Percentiles rank a stretch among this genome's conserved stretches.
phyloP scores from a whole-genome alignment of 2,329 filamentous ascomycete genomes.

The Apiospora pterosperma region DNA sequence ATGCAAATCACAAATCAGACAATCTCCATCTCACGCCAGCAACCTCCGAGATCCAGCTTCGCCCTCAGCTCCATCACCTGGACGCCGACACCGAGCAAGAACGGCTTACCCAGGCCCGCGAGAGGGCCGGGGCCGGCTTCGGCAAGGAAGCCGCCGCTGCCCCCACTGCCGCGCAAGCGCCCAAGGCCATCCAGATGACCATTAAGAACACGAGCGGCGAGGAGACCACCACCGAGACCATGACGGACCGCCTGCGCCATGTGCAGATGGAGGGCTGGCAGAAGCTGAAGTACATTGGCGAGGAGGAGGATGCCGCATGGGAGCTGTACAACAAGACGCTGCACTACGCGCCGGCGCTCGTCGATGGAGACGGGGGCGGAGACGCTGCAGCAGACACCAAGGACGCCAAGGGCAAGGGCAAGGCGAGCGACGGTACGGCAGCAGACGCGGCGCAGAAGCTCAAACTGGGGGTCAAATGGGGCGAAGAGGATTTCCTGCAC shows the following conservation, averaged over 20 bases:
- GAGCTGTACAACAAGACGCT: slow-evolving; percentile 71
- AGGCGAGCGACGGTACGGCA: slow-evolving; percentile 10
- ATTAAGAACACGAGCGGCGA: slow-evolving; percentile 73
- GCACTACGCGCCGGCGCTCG: slow-evolving; percentile 41
- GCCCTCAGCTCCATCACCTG: slow-evolving; percentile 88
- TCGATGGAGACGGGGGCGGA: slow-evolving; percentile 3
- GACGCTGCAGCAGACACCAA: not conserved
- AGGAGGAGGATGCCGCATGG: slow-evolving; percentile 75
- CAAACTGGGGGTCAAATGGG: slow-evolving; percentile 23
- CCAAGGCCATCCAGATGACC: slow-evolving; percentile 75
- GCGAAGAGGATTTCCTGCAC: slow-evolving; percentile 26
- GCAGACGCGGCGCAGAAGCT: slow-evolving; percentile 10
- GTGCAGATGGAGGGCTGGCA: slow-evolving; percentile 85
- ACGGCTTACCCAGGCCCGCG: slow-evolving; percentile 39
- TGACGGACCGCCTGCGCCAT: slow-evolving; percentile 68
- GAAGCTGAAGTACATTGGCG: slow-evolving; percentile 74
- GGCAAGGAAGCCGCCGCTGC: slow-evolving; percentile 24
- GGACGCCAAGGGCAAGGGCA: slow-evolving; percentile 19
- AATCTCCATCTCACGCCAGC: slow-evolving; percentile 85
- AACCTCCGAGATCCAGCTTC: slow-evolving; percentile 79
- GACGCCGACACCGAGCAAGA: slow-evolving; percentile 78
- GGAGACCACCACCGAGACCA: slow-evolving; percentile 42
- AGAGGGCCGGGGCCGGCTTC: slow-evolving; percentile 24
- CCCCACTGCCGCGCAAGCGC: slow-evolving; percentile 48
- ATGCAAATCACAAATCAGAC: slow-evolving; percentile 44